These are phyloP conservation scores for Saccharum hybrid DNA, from an alignment of 202 grass and related monocot genomes.

Conservation along the genomic window DNA sequence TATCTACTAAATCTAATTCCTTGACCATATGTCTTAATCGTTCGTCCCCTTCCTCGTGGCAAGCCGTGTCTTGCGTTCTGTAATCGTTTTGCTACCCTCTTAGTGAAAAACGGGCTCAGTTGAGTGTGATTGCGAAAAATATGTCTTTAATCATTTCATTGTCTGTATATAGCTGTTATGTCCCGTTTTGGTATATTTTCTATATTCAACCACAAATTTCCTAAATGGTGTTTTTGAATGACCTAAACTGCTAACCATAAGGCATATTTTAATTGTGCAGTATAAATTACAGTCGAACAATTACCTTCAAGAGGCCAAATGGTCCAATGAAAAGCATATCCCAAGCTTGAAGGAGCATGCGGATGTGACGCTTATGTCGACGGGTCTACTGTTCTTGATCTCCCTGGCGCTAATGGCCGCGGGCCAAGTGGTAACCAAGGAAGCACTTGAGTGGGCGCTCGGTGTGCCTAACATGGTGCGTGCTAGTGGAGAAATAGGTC, in stretches of 20 bases:
- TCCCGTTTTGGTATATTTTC: too few species aligned
- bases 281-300: background rate
- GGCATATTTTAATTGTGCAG: background rate
- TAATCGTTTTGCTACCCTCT: too few species aligned
- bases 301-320: constrained; percentile 20
- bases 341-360: constrained; percentile 4
- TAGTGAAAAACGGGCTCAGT: too few species aligned
- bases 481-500: background rate
- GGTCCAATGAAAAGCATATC: background rate
- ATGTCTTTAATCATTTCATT: too few species aligned
- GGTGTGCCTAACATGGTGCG: background rate
- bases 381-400: background rate
- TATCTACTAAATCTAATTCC: background rate
- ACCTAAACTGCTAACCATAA: background rate
- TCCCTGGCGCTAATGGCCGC: background rate
- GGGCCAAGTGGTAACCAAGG: background rate
- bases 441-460: background rate
- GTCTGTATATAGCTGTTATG: too few species aligned
- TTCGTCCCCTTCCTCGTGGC: too few species aligned
- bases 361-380: background rate
- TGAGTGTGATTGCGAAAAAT: too few species aligned
- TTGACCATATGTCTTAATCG: too few species aligned
- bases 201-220: too few species aligned
- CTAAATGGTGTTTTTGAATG: too few species aligned
- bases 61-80: too few species aligned